Evolutionary conservation across 306 rosid species (phyloP), one percentile per base, ranked within the genome.

Genomic region (Cicer cuneatum): DNA sequence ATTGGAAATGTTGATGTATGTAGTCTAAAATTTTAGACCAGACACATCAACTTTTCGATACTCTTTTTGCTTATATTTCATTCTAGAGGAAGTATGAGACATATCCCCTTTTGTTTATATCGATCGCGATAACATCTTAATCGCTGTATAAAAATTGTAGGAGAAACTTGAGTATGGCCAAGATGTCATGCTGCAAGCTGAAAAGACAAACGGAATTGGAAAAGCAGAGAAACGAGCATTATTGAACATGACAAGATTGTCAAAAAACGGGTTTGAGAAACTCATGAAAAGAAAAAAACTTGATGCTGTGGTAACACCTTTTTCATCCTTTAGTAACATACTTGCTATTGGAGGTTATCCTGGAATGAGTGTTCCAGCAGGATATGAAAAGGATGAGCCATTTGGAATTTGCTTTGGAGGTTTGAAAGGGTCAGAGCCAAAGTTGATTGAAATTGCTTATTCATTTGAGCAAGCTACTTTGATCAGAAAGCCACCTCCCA

Each of bases 351-450:
- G 96, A 58, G 92, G 93, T 5, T 78, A 85, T 58, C 97, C 97
- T 0, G 93, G 86, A 78, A 54, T 92, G n/a, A 77, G 6, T 51
- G 93, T 90, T 57, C 93, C 90, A 8, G 96, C 89, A n/a, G 93
- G 90, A 39, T 88, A 81, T 75, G 73, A 83, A 15, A 42, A 83
- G 12, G 74, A 57, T 2, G 48, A 3, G 14, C 94, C 94, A 14
- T 82, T 90, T 73, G 96, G 98, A 15, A 76, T 90, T 76, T 73
- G 51, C 72, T 90, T 90, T 45, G 92, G 87, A n/a, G 94, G 96
- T 19, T 71, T 88, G 59, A 86, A 81, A 80, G 93, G 92, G 10
- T 86, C 83, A 0, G 96, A 89, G 73, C 83, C 89, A 13, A 89
- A 77, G 67, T 79, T 89, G 38, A 89, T 92, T 2, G 87, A 92